Base-by-base conservation (phyloP, 2,329 filamentous ascomycete genomes). In the Ophiostoma sp. region DNA sequence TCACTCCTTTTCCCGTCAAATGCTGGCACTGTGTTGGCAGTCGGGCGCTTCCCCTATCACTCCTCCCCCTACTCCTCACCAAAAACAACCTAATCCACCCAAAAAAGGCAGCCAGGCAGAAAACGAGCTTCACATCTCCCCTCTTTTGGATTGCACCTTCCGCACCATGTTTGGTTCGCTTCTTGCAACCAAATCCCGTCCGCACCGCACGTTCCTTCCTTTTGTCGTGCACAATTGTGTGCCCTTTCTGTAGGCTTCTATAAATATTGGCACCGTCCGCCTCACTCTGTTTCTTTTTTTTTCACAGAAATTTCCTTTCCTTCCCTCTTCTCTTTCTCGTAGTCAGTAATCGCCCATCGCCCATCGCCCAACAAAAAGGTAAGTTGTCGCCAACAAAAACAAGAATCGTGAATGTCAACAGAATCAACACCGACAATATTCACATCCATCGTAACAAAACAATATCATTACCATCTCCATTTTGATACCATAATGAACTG, bases 21-120 rank as follows among this genome's bases (percentile, higher is more conserved):
- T 52, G 48, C 45, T 42, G 22, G 52, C 69, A 59, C 52, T 59
- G 50, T 61, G 52, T 36, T 61, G 57, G 57, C 28, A 61, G 61
- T 69, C 45, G 66, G 28, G 2, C 66, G 31, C n/a, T 5, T 25
- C 9, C 28, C 45, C 45, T 50, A 17, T 50, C 45, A 19, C 50
- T 25, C 8, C 15, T 4, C 9, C 22, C 50, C 50, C 50, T 28
- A 55, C 7, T 25, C 28, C 57, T 3, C n/a, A 48, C 45, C 36
- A 66, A 64, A 45, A 48, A 17, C 61, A 28, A 22, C 61, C 61
- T 17, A 28, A 66, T 63, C 59, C 59, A 42, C 42, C 66, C 28
- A 69, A 69, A 42, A 69, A 33, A 33, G 42, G 45, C 45, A 69
- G 33, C 69, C 69, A 70, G 69, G 69, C 69, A 70, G 69, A 59